These are phyloP conservation scores for Podaxis pistillaris DNA, from an alignment of 768 basidiomycete species.

Conservation along the genomic window DNA sequence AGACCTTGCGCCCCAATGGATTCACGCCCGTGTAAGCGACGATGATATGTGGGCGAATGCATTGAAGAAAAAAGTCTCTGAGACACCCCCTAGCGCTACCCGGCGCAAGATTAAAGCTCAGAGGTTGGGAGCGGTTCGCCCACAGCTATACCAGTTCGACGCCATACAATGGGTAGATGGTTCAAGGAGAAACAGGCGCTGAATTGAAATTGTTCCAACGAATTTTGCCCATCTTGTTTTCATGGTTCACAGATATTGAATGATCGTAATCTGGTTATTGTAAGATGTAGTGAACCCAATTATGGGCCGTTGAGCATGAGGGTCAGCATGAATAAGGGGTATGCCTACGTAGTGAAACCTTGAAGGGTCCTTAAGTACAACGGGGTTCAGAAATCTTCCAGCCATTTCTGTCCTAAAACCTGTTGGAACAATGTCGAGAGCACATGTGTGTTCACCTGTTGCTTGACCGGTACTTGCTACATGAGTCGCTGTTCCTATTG, in stretches of 20 bases:
- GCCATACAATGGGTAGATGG: background rate
- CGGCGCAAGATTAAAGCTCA: conserved; percentile 7
- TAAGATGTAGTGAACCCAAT: background rate
- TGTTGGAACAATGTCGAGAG: background rate
- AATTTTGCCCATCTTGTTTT: background rate
- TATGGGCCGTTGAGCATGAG: background rate
- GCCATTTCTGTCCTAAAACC: background rate
- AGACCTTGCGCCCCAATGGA: conserved; percentile 20
- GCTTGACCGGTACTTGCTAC: background rate
- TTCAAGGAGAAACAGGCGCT: background rate
- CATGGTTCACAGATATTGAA: background rate
- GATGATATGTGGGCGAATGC: conserved; percentile 11
- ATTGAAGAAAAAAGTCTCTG: background rate
- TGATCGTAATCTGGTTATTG: background rate
- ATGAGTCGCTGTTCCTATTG: too few species aligned
- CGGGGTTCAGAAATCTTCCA: background rate
- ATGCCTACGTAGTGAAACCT: too few species aligned
- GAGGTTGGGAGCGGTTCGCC: conserved; percentile 2
- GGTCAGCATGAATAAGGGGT: too few species aligned
- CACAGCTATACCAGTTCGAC: background rate
- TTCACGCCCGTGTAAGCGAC: conserved; percentile 6
- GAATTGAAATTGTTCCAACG: background rate
- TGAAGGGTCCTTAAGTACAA: background rate
- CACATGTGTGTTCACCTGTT: background rate
- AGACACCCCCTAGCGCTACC: background rate